Evolutionary conservation across 2,329 filamentous ascomycete species (phyloP).

Genomic region (Epichloe scottii): DNA sequence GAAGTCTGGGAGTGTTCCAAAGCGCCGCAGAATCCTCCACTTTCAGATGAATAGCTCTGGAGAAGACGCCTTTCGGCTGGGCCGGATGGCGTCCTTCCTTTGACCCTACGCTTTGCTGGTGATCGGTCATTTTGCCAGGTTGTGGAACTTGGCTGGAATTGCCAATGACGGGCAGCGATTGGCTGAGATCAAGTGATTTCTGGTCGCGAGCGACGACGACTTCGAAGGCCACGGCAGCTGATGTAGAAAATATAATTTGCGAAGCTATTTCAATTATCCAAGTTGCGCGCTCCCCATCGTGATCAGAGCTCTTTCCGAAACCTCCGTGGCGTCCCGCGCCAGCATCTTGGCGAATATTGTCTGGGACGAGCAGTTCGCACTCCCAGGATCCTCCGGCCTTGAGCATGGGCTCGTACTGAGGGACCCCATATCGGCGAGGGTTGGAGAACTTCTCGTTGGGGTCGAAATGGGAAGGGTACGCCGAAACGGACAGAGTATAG

Average conservation of each 20-base stretch:
- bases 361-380: constrained; percentile 67
- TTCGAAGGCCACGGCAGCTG: constrained; percentile 80
- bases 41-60: constrained; percentile 61
- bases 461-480: constrained; percentile 72
- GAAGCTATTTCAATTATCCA: constrained; percentile 90
- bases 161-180: constrained; percentile 32
- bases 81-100: constrained; percentile 47
- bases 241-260: constrained; percentile 86
- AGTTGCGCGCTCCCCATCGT: constrained; percentile 47
- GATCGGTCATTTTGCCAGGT: constrained; percentile 65
- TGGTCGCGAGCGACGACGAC: constrained; percentile 75
- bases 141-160: constrained; percentile 36
- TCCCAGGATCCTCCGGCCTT: constrained; percentile 87
- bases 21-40: constrained; percentile 81
- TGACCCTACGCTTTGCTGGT: constrained; percentile 49
- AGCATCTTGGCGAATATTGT: constrained; percentile 58
- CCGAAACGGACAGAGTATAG: constrained; percentile 78
- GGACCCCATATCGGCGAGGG: constrained; percentile 58
- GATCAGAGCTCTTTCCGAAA: constrained; percentile 32
- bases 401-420: constrained; percentile 90
- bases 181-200: constrained; percentile 60
- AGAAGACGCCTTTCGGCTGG: constrained; percentile 68
- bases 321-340: constrained; percentile 31
- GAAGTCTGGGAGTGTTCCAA: constrained; percentile 85
- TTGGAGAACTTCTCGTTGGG: constrained; percentile 67